Base-by-base conservation (phyloP, 2,329 filamentous ascomycete species). In the Colletotrichum endophyticum region DNA sequence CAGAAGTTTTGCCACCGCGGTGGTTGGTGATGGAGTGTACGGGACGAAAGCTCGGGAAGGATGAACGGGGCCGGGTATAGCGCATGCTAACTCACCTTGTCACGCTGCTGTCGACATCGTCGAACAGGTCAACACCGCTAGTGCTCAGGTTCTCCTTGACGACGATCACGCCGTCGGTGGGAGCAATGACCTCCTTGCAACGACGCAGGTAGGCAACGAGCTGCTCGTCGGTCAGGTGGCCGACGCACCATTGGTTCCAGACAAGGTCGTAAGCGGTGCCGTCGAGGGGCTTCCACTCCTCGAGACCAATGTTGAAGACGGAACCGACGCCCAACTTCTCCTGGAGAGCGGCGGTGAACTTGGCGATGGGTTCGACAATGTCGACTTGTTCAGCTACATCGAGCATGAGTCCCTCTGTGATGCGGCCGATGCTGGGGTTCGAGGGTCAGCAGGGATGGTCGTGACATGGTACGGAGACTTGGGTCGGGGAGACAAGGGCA, bases 201-300 rank as follows among this genome's bases (percentile, higher is more conserved):
- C 91, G 88, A 72, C 86, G 80, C 19, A 98, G 84, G 81, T 93
- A 98, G 3, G 86, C 86, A 1, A 94, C 87, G 6, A 98, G 83
- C 83, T 98, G 92, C 9, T 84, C 85, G 82, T 98, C 95, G 1
- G 91, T 95, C 71, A 98, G 86, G 83, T 98, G 94, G 28, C 95
- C 94, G 9, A 96, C 85, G 84, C 96, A 98, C 96, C 96, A 98
- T 84, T 98, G 96, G 69, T 91, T 94, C 95, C 95, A 98, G 77
- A 98, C 92, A 62, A 98, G 84, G 82, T 96, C 94, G 84, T 98
- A 98, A 66, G 85, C 83, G 11, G 84, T 80, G 12, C 82, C 86
- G 3, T 84, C 80, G 0, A 80, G 85, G 1, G 89, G 87, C 13
- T 79, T 75, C 95, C 95, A 98, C 32, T 90, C 89, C 84, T 98